Percentiles rank a stretch among this genome's conserved stretches.
phyloP scores from a whole-genome alignment of 2,329 filamentous ascomycete genomes.

The Monilinia polystroma region DNA sequence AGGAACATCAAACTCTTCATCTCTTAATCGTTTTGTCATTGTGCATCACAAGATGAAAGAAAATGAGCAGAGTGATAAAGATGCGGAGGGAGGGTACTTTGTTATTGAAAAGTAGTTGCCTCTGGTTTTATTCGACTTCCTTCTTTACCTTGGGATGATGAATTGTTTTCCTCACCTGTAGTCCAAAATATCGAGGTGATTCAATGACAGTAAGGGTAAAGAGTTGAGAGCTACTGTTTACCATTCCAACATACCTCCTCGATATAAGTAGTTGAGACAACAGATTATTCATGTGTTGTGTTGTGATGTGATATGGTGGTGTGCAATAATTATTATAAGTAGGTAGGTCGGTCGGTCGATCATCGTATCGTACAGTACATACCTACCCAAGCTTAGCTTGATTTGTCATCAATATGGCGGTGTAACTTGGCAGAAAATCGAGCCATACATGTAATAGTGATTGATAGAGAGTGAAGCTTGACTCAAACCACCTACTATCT shows the following conservation, averaged over 20 bases:
- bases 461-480: neutral
- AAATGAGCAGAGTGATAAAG: slow-evolving; percentile 16
- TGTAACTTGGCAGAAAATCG: slow-evolving; percentile 7
- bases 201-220: neutral
- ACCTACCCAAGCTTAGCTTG: no score
- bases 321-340: no score
- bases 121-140: neutral
- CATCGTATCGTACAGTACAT: no score
- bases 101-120: slow-evolving; percentile 15
- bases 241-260: neutral
- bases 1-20: slow-evolving; percentile 48
- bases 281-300: neutral
- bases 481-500: neutral
- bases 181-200: neutral
- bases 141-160: neutral
- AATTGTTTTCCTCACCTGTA: neutral
- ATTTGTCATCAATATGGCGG: neutral
- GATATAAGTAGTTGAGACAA: no score
- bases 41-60: slow-evolving; percentile 31
- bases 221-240: neutral
- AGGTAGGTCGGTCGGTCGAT: no score
- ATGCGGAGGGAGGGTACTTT: slow-evolving; percentile 42
- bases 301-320: no score
- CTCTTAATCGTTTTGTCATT: slow-evolving; percentile 62
- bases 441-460: neutral